Evolutionary conservation across 352 stramenopile genomes (phyloP).

Genomic region (Pythium plurisporium): DNA sequence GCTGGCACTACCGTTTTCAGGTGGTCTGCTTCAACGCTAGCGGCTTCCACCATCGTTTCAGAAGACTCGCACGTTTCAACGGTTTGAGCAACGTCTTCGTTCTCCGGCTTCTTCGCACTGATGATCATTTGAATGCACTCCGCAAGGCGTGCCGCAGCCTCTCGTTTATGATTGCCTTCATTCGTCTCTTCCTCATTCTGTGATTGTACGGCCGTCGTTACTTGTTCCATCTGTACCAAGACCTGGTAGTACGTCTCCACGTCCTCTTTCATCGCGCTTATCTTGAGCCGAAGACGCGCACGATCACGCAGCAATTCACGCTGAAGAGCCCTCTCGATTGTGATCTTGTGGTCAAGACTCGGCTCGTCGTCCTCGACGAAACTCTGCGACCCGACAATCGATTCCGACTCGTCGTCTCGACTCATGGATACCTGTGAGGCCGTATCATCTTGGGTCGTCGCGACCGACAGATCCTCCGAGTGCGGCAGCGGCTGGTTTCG

Average conservation of each 20-base stretch:
- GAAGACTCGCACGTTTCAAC: neutral
- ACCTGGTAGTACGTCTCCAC: slow-evolving; percentile 53
- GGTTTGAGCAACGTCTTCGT: no score
- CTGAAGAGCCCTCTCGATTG: slow-evolving; percentile 34
- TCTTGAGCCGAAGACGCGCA: slow-evolving; percentile 42
- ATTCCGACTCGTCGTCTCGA: slow-evolving; percentile 4
- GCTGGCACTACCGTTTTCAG: neutral
- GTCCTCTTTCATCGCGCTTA: slow-evolving; percentile 33
- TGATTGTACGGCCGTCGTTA: slow-evolving; percentile 3
- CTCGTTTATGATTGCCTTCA: neutral
- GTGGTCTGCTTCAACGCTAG: no score
- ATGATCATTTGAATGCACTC: slow-evolving; percentile 15
- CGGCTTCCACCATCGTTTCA: neutral
- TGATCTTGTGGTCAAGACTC: slow-evolving; percentile 24
- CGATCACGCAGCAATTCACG: slow-evolving; percentile 44
- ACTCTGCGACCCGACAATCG: neutral
- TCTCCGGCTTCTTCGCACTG: neutral
- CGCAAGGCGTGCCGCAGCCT: neutral
- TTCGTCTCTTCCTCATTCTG: neutral
- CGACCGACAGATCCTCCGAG: slow-evolving; percentile 11
- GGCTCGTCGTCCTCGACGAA: slow-evolving; percentile 10
- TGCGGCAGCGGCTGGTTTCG: neutral
- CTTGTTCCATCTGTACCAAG: slow-evolving; percentile 37
- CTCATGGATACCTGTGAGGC: neutral
- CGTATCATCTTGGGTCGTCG: slow-evolving; percentile 11